phyloP scores from a whole-genome alignment of 2,329 filamentous ascomycete species.

The Hypocreales sp. region DNA sequence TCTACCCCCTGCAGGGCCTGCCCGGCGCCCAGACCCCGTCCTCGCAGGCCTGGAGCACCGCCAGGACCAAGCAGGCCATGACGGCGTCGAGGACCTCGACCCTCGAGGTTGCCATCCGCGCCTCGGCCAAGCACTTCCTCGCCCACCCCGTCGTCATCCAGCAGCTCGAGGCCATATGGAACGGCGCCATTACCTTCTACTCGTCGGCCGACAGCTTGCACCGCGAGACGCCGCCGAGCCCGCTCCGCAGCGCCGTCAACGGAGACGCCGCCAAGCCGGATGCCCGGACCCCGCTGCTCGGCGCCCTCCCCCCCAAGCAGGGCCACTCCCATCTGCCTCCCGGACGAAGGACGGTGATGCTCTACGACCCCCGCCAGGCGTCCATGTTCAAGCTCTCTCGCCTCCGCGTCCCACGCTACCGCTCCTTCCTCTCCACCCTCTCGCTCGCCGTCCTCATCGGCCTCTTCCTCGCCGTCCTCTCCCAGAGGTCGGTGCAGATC shows the following conservation, averaged over 20 bases:
- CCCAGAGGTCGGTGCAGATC: constrained; percentile 61
- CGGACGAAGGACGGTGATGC: constrained; percentile 57
- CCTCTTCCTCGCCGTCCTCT: constrained; percentile 71
- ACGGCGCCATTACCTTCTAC: constrained; percentile 87
- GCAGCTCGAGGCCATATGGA: constrained; percentile 95
- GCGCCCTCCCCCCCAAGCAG: constrained; percentile 16
- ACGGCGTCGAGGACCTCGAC: constrained; percentile 70
- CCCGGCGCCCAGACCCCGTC: constrained; percentile 27
- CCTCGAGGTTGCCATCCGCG: constrained; percentile 82
- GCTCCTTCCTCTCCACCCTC: constrained; percentile 76
- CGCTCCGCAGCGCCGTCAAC: constrained; percentile 8
- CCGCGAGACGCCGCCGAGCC: constrained; percentile 27
- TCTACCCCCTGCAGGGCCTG: constrained; percentile 78
- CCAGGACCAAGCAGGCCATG: constrained; percentile 28
- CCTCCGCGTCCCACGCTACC: constrained; percentile 78
- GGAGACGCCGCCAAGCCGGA: constrained; percentile 19
- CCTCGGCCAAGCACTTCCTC: constrained; percentile 82
- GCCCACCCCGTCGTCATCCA: constrained; percentile 85
- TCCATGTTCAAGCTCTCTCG: constrained; percentile 85
- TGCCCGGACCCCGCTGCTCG: constrained; percentile 35
- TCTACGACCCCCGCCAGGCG: constrained; percentile 83
- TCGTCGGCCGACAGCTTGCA: constrained; percentile 77
- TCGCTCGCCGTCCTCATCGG: constrained; percentile 76
- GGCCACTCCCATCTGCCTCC: constrained; percentile 19
- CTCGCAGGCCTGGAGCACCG: constrained; percentile 15